A percentile compares a stretch with the other conserved stretches of the same genome.
These are phyloP conservation scores for Plectosphaerella cucumerina DNA, from an alignment of 2,329 filamentous ascomycete genomes.

Conservation along the genomic window DNA sequence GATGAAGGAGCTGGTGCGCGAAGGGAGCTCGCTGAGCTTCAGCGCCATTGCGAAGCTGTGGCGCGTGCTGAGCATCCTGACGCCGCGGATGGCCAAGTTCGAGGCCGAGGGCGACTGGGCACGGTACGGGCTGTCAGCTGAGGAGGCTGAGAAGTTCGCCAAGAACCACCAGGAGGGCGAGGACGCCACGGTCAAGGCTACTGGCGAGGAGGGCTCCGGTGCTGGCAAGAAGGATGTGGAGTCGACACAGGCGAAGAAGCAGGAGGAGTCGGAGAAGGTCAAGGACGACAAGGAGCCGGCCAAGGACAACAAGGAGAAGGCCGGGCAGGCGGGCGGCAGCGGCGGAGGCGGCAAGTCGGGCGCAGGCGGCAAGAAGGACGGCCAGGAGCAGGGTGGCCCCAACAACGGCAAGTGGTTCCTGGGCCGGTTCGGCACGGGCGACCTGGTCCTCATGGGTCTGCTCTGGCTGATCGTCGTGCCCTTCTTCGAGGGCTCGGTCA, in stretches of 20 bases:
- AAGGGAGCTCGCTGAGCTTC: conserved; percentile 28
- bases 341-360: conserved; percentile 7
- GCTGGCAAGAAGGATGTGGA: conserved; percentile 5
- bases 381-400: neutral
- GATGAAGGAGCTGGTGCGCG: conserved; percentile 53
- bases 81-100: conserved; percentile 31
- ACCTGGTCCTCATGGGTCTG: conserved; percentile 43
- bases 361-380: neutral
- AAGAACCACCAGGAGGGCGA: conserved; percentile 10
- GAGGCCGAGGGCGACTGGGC: conserved; percentile 12
- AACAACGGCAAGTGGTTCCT: conserved; percentile 12
- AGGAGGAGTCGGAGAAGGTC: conserved; percentile 10
- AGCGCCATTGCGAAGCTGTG: conserved; percentile 55
- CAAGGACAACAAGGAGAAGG: conserved; percentile 14
- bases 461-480: conserved; percentile 41
- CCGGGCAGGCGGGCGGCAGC: conserved; percentile 16
- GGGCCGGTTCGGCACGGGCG: conserved; percentile 12
- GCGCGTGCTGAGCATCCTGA: conserved; percentile 50
- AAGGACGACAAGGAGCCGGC: conserved; percentile 1
- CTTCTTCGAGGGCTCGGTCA: conserved; percentile 36
- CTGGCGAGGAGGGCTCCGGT: no score
- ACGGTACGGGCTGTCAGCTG: conserved; percentile 8
- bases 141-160: conserved; percentile 6
- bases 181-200: no score
- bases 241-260: conserved; percentile 11